Evolutionary conservation across 2,329 filamentous ascomycete genomes (phyloP).

Genomic region (Lecanosticta acicola): DNA sequence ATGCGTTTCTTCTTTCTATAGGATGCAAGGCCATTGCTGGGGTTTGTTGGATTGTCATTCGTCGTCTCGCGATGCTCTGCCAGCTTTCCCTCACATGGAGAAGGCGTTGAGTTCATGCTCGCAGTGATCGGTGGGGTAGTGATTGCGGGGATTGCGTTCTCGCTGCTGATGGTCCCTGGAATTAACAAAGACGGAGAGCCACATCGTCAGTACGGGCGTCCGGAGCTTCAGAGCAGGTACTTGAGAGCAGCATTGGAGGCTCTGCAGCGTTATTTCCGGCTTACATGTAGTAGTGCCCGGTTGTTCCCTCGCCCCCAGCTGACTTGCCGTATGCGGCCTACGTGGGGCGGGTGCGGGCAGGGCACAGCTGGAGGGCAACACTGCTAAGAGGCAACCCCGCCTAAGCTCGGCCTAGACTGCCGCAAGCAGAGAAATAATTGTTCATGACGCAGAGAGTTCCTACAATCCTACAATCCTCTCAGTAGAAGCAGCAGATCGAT

Average conservation of each 20-base stretch:
- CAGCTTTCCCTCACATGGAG: slow-evolving; percentile 8
- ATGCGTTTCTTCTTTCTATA: slow-evolving; percentile 1
- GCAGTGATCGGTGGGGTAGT: not conserved
- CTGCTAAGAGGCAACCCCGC: slow-evolving; percentile 5
- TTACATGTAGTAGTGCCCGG: not conserved
- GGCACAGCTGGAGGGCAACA: too few species aligned
- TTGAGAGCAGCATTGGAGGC: too few species aligned
- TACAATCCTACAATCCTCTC: not conserved
- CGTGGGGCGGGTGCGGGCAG: slow-evolving; percentile 1
- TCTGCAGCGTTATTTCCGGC: slow-evolving; percentile 5
- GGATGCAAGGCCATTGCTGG: not conserved
- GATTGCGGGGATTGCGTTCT: not conserved
- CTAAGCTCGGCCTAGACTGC: slow-evolving; percentile 11
- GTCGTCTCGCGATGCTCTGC: not conserved
- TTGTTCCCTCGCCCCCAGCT: not conserved
- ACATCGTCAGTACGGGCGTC: slow-evolving; percentile 9
- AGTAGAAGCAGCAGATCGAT: not conserved
- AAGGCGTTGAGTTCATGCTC: not conserved
- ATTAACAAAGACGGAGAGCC: not conserved
- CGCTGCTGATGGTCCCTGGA: not conserved
- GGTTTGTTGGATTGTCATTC: not conserved
- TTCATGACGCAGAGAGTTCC: slow-evolving; percentile 10
- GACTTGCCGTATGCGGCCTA: not conserved
- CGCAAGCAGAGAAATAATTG: not conserved
- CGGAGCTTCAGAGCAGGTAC: too few species aligned